phyloP scores from a whole-genome alignment of 2,329 filamentous ascomycete genomes.

The Penicillium brasilianum region DNA sequence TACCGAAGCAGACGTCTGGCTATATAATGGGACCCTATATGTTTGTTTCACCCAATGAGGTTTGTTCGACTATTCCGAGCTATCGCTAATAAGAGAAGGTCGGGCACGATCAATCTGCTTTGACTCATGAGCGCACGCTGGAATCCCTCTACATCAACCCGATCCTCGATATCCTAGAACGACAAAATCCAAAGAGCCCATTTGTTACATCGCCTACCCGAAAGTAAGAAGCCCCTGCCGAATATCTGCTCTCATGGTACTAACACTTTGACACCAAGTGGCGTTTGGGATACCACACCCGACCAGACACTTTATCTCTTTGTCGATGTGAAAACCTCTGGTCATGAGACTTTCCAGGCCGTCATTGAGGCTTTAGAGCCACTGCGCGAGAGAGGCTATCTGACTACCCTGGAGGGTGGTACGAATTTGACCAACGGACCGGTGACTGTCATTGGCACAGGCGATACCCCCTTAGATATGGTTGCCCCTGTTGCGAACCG shows the following conservation, averaged over 20 bases:
- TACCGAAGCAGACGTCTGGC: constrained; percentile 66
- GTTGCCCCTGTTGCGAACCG: constrained; percentile 53
- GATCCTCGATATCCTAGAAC: constrained; percentile 60
- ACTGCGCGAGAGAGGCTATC: constrained; percentile 58
- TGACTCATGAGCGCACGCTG: constrained; percentile 60
- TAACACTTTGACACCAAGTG: constrained; percentile 39
- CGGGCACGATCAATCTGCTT: constrained; percentile 60
- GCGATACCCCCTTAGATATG: constrained; percentile 58
- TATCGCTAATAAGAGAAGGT: constrained; percentile 46
- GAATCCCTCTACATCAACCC: constrained; percentile 64
- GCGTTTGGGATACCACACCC: constrained; percentile 63
- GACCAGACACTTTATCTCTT: constrained; percentile 68
- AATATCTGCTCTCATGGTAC: neutral
- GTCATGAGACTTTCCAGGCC: constrained; percentile 59
- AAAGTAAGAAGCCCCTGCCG: constrained; percentile 45
- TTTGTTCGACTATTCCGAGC: neutral
- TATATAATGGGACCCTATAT: constrained; percentile 61
- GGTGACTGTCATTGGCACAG: constrained; percentile 67
- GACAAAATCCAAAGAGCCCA: constrained; percentile 59
- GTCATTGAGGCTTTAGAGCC: constrained; percentile 63
- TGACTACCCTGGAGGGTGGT: constrained; percentile 58
- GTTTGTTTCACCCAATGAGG: constrained; percentile 40
- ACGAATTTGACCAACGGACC: constrained; percentile 53
- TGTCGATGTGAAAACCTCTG: constrained; percentile 67
- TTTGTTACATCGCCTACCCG: constrained; percentile 56